phyloP scores from a whole-genome alignment of 1,284 basidiomycete species.

The Moniliophthora roreri region DNA sequence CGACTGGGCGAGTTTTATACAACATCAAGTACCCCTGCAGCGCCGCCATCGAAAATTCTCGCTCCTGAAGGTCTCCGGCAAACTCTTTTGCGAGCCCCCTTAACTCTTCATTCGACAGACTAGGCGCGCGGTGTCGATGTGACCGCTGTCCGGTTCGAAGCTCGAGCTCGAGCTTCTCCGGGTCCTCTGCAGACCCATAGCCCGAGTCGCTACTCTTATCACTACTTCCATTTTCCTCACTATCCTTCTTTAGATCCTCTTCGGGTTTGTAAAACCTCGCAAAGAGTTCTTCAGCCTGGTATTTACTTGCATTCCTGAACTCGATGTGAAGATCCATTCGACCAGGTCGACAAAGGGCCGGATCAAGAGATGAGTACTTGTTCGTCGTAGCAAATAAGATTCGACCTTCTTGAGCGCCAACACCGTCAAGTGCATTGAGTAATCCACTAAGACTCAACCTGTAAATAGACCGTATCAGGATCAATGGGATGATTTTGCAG shows the following conservation, averaged over 20 bases:
- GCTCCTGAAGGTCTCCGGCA: constrained; percentile 56
- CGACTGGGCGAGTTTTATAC: constrained; percentile 61
- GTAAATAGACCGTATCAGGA: constrained; percentile 19
- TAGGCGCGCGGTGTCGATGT: constrained; percentile 28
- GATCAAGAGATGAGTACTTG: constrained; percentile 63
- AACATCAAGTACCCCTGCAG: constrained; percentile 77
- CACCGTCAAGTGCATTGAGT: constrained; percentile 74
- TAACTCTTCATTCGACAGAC: constrained; percentile 25
- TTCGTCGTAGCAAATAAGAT: constrained; percentile 80
- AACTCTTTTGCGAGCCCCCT: constrained; percentile 56
- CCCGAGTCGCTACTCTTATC: constrained; percentile 24
- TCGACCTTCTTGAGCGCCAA: constrained; percentile 74
- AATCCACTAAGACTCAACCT: constrained; percentile 69
- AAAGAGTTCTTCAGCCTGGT: constrained; percentile 65
- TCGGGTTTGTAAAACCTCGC: constrained; percentile 61
- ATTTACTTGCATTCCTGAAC: constrained; percentile 66
- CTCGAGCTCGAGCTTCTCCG: neutral
- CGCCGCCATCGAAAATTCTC: constrained; percentile 70
- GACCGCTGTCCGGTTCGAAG: constrained; percentile 5
- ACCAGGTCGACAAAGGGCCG: constrained; percentile 75
- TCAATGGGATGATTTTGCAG: constrained; percentile 14
- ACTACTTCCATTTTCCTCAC: constrained; percentile 18
- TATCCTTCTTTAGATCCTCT: constrained; percentile 23
- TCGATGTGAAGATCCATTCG: constrained; percentile 79
- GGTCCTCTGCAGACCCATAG: constrained; percentile 22